Base-by-base conservation (phyloP, 192 early-diverging fungal species). In the Coemansia sp. region DNA sequence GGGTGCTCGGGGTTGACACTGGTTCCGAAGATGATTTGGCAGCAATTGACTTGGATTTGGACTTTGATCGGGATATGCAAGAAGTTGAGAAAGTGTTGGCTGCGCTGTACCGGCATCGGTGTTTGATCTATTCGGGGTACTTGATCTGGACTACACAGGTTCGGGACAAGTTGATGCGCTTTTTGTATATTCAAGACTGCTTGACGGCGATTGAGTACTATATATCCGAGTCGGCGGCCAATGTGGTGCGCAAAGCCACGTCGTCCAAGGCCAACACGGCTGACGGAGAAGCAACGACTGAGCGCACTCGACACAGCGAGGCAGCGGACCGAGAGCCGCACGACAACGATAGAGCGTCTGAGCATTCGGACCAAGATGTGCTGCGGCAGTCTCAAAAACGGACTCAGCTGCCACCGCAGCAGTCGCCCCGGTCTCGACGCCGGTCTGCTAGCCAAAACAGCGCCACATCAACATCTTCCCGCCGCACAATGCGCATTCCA, bases 111-210 rank as follows among this genome's bases (percentile, higher is more conserved):
- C 80, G 87, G 29, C 87, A 89, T 67, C 81, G 88, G 21, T 93
- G 87, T 61, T 78, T 95, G 73, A 86, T 93, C 0, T 93, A 97
- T 75, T 94, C 93, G 54, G 83, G 93, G 2, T 84, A 90, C 49
- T 72, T 92, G 39, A 82, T 94, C 16, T 97, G 93, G 93, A 97
- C 93, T 55, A 86, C 85, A 45, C 83, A 86, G 27, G 86, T 97
- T 9, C 87, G 94, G 25, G 94, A 97, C 67, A 80, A 88, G 31
- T 62, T 94, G 4, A 91, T 94, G 79, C 79, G 87, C 55, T 87
- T 91, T 52, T 47, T 93, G 51, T 87, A 92, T 51, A 69, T 93
- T 6, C 84, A 91, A 52, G 82, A 85, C 41, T 86, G 89, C 19
- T 60, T 86, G 19, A 87, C 86, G 11, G 88, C 89, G 7, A 75